Base-by-base conservation (phyloP, 192 early-diverging fungal genomes). In the Entrophospora sp. region DNA sequence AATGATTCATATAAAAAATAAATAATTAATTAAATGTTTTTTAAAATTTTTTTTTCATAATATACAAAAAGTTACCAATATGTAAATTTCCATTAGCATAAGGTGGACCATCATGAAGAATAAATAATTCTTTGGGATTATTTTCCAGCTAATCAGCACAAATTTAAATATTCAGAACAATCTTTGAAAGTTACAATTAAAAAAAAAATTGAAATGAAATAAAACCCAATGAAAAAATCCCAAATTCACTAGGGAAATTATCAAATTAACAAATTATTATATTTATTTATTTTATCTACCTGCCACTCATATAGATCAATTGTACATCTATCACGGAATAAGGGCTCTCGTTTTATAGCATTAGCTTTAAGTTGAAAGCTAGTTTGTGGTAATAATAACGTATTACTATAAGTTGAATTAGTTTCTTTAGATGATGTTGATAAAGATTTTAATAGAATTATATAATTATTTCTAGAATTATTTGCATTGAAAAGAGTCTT, bases 41-140 rank as follows among this genome's bases (percentile, higher is more conserved):
- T 60, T 12, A 16, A 31, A 37, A 6, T 18, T 28, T n/a, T n/a
- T n/a, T n/a, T n/a, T n/a, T n/a, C n/a, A n/a, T n/a, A n/a, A n/a
- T n/a, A n/a, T n/a, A 10, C 10, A 24, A 24, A 42, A 5, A 5
- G 10, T 14, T 45, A 66, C 38, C 64, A 51, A 83, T 79, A 69
- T 91, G 87, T 20, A 89, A 71, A 49, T 79, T 77, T 27, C 88
- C 89, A 68, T 91, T 89, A 36, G 88, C 89, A 69, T 91, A 91
- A 22, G 89, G 89, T 34, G 89, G 89, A 20, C 89, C 88, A 67
- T 91, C 89, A 49, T 91, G 89, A 46, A 89, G 77, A 7, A 89
- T 76, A 81, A 88, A 91, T n/a, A 80, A 68, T 4, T 78, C 76
- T n/a, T 83, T 81, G 13, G 79, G 68, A 49, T 85, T 86, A 71